Evolutionary conservation across 768 basidiomycete species (phyloP).

Genomic region (Phylloporus arenicola): DNA sequence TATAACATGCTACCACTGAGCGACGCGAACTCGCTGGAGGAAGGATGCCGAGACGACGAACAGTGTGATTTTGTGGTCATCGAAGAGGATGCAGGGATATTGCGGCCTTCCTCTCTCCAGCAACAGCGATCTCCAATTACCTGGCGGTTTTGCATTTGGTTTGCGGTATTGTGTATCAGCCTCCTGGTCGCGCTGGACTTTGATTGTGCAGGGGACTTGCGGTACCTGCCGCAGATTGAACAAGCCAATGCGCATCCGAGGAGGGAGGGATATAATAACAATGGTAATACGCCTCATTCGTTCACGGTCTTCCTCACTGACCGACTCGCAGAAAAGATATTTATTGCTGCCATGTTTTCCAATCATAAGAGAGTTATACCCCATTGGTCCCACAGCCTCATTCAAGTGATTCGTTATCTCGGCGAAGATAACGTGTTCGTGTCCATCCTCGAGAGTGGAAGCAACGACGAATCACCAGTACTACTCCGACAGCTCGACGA

Average conservation of each 20-base stretch:
- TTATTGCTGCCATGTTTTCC: conserved; percentile 33
- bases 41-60: neutral
- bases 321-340: conserved; percentile 9
- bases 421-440: conserved; percentile 40
- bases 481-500: conserved; percentile 10
- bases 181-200: conserved; percentile 6
- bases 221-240: conserved; percentile 12
- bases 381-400: conserved; percentile 34
- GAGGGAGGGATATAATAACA: conserved; percentile 12
- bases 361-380: conserved; percentile 36
- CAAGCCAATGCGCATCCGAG: conserved; percentile 10
- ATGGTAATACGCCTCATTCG: conserved; percentile 8
- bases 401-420: conserved; percentile 33
- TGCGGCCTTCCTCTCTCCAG: neutral
- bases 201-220: conserved; percentile 4
- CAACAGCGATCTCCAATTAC: neutral
- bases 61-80: neutral
- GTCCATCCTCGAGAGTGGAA: conserved; percentile 39
- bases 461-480: conserved; percentile 6
- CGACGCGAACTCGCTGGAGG: conserved; percentile 7
- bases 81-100: neutral
- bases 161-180: neutral
- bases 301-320: neutral
- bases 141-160: conserved; percentile 6
- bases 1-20: conserved; percentile 9